Evolutionary conservation across 148 eudicot genomes (phyloP).

Genomic region (Euryodendron excelsum): DNA sequence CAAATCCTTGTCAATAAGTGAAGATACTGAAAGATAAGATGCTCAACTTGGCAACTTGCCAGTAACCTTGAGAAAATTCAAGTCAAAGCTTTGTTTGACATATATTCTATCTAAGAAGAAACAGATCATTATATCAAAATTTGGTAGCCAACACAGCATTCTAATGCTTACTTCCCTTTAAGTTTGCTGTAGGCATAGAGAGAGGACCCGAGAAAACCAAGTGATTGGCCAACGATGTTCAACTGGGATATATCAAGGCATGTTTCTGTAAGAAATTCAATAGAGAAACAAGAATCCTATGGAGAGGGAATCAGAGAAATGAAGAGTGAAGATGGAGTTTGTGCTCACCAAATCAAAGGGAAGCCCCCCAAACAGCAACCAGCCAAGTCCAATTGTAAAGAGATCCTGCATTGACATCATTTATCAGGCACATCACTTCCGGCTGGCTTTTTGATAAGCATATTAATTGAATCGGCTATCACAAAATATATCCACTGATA

Average conservation of each 20-base stretch:
- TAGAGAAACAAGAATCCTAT: background rate
- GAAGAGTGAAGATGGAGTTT: background rate
- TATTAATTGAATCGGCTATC: background rate
- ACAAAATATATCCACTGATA: background rate
- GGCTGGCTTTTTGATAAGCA: background rate
- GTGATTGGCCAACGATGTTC: constrained; percentile 77
- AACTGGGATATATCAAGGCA: constrained; percentile 52
- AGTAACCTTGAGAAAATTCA: too few species aligned
- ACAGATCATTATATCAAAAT: background rate
- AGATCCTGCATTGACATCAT: constrained; percentile 50
- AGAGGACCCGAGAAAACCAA: constrained; percentile 89
- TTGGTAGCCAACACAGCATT: background rate
- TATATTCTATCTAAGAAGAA: background rate
- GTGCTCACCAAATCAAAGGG: constrained; percentile 86
- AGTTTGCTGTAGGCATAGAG: constrained; percentile 83
- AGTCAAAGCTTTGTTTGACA: too few species aligned
- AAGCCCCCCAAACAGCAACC: constrained; percentile 91
- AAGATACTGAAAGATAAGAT: too few species aligned
- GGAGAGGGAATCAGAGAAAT: background rate
- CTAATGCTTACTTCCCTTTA: constrained; percentile 48
- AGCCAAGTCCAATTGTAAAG: constrained; percentile 85
- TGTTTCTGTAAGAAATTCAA: background rate
- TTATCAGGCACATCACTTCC: background rate
- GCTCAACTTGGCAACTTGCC: too few species aligned
- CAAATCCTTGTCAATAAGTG: too few species aligned